Percentiles rank a stretch among this genome's conserved stretches.
These are phyloP conservation scores for Pleurotus ostreatus DNA, from an alignment of 768 basidiomycete genomes.

Conservation along the genomic window DNA sequence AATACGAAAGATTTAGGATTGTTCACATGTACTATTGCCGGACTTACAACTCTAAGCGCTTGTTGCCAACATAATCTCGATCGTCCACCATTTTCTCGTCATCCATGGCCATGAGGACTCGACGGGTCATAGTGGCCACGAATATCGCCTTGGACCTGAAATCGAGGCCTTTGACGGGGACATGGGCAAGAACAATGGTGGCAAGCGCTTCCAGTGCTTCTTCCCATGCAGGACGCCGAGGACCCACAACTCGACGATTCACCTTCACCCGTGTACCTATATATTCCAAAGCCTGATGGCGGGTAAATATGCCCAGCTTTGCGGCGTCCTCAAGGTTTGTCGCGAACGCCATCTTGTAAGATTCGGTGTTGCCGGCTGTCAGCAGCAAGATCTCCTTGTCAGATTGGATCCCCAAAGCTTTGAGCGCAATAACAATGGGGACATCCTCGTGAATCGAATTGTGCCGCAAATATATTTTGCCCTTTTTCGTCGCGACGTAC, in stretches of 20 bases:
- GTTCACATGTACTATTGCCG: constrained; percentile 6
- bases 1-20: constrained; percentile 10
- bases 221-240: constrained; percentile 83
- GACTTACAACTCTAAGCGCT: constrained; percentile 91
- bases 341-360: constrained; percentile 82
- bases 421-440: constrained; percentile 92
- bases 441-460: constrained; percentile 98
- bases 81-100: constrained; percentile 98
- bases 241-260: constrained; percentile 77
- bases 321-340: constrained; percentile 93
- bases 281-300: constrained; percentile 92
- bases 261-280: constrained; percentile 92
- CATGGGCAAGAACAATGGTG: constrained; percentile 94
- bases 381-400: constrained; percentile 97
- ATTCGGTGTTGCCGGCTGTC: constrained; percentile 88
- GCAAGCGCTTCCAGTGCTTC: constrained; percentile 96
- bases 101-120: constrained; percentile 94
- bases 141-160: constrained; percentile 94
- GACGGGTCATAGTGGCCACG: constrained; percentile 93
- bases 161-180: constrained; percentile 85
- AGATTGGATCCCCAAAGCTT: constrained; percentile 93
- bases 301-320: constrained; percentile 85
- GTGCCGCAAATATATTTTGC: constrained; percentile 93
- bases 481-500: constrained; percentile 93
- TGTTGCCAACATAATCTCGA: constrained; percentile 98